Percentiles rank a stretch among this genome's conserved stretches.
Conservation (phyloP, 108 stramenopile genomes). For the Thalassiosira profunda region DNA sequence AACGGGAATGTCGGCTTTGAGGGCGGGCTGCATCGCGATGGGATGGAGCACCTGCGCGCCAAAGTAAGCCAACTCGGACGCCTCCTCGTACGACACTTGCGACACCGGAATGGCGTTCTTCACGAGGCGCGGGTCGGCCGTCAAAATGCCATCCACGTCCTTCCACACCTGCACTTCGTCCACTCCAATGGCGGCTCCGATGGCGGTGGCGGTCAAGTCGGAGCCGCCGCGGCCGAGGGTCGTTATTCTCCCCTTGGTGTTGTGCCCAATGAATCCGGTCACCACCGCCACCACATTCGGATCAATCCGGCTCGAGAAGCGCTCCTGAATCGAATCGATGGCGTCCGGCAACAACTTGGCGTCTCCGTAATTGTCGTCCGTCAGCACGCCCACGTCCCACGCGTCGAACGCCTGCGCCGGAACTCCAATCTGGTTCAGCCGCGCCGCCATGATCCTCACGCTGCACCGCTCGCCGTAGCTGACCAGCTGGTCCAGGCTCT, state of each 20-base stretch:
- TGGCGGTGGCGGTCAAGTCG: constrained; percentile 95
- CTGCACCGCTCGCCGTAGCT: constrained; percentile 94
- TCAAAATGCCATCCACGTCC: constrained; percentile 98
- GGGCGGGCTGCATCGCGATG: constrained; percentile 95
- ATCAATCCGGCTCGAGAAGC: constrained; percentile 77
- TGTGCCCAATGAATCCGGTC: constrained; percentile 96
- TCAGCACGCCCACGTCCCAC: constrained; percentile 94
- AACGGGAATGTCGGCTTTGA: constrained; percentile 86
- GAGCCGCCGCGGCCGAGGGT: constrained; percentile 96
- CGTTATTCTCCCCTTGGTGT: constrained; percentile 88
- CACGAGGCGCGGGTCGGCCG: constrained; percentile 94
- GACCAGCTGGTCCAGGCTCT: constrained; percentile 92
- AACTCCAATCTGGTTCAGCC: constrained; percentile 94
- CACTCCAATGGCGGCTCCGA: constrained; percentile 81
- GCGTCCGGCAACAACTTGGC: constrained; percentile 77
- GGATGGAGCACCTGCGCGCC: constrained; percentile 98
- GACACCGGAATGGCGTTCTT: constrained; percentile 86
- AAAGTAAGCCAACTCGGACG: constrained; percentile 98
- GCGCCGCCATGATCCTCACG: constrained; percentile 93
- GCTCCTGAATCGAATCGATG: constrained; percentile 60
- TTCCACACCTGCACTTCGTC: constrained; percentile 99
- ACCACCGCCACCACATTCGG: constrained; percentile 93
- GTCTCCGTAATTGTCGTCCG: constrained; percentile 92
- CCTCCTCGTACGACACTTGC: constrained; percentile 94
- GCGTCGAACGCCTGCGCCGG: constrained; percentile 95